Evolutionary conservation across 1,139 yeast species (phyloP), one percentile per base, ranked within the genome.

Genomic region (Pichia sp.): DNA sequence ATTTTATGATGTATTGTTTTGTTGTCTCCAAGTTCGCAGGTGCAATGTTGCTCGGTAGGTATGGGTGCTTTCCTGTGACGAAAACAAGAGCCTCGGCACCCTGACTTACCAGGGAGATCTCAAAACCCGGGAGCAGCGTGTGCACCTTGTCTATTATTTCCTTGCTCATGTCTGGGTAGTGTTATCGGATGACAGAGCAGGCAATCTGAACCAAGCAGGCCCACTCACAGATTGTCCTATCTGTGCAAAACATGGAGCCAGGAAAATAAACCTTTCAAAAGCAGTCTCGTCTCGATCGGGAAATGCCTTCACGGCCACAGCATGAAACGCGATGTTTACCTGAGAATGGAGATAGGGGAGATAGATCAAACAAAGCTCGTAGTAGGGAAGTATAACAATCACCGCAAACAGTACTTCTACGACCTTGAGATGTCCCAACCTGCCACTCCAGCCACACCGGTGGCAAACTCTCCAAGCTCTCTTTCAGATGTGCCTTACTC

Each of bases 1-100:
- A 92, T 68, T 95, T 95, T 60, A 90, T 77, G 50, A 93, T 84
- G 67, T 75, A 87, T 50, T 73, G 68, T 3, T 61, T 52, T 0
- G 64, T 59, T 51, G 72, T 68, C 16, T 62, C 58, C 10, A 71
- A 60, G 48, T 51, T 62, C 46, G 58, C 52, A 45, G 65, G 70
- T 50, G 49, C 60, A n/a, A 54, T 57, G 47, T 38, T 38, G 1
- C 57, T 13, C 16, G 78, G 74, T 38, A 77, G 66, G 66, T 85
- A 90, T 15, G 97, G 97, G 68, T 90, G 97, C 2, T 70, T 68
- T 0, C 68, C 56, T 0, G 95, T 80, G 36, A 75, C 71, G 68
- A 87, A 89, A 1, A 90, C 93, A 26, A 89, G 76, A 0, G 97
- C 97, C 67, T 92, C 98, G 0, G 98, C 97, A n/a, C 98, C 98